Evolutionary conservation across 176 grass and related monocot genomes (phyloP).

Genomic region (Sorghum bicolor): DNA sequence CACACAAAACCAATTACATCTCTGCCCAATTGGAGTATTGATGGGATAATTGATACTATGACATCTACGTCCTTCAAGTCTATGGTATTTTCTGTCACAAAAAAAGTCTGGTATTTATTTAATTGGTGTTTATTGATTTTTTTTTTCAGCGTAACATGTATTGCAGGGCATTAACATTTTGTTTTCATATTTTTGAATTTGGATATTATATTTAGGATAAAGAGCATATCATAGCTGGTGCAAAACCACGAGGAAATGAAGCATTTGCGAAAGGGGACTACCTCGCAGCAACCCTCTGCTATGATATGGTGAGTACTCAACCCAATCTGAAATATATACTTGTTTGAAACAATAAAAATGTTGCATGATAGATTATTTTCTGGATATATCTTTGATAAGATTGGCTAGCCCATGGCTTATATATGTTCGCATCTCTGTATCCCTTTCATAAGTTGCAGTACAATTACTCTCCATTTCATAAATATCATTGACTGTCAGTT

Average conservation of each 20-base stretch:
- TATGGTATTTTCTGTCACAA: no score
- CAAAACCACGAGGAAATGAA: background rate
- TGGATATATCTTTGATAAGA: background rate
- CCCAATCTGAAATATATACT: no score
- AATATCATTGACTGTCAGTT: background rate
- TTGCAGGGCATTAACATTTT: no score
- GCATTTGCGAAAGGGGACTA: conserved; percentile 1
- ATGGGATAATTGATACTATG: background rate
- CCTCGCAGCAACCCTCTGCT: background rate
- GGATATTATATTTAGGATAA: no score
- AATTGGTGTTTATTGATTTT: background rate
- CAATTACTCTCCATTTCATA: background rate
- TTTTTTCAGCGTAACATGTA: background rate
- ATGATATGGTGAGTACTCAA: background rate
- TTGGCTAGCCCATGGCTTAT: background rate
- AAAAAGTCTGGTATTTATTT: no score
- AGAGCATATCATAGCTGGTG: no score
- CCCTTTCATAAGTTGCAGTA: background rate
- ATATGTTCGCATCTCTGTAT: background rate
- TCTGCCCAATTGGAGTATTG: background rate
- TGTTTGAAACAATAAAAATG: no score
- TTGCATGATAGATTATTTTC: background rate
- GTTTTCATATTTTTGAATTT: background rate
- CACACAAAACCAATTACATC: background rate
- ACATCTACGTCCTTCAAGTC: background rate